These are phyloP conservation scores for Gossypium davidsonii DNA, from an alignment of 441 rosid genomes.

Conservation along the genomic window DNA sequence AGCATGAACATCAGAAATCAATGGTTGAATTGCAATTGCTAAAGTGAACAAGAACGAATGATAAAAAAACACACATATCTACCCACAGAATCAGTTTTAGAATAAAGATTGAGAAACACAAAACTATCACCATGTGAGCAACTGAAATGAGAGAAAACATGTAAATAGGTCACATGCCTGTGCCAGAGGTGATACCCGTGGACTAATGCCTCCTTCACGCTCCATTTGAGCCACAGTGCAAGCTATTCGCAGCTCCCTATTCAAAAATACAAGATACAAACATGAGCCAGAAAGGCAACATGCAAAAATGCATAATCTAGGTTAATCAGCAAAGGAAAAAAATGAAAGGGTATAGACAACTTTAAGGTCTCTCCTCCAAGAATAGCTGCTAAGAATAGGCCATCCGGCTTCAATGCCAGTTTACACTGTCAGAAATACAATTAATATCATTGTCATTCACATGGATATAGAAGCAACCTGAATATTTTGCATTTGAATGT, in stretches of 20 bases:
- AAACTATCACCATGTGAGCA: background rate
- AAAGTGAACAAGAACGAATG: background rate
- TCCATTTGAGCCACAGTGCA: constrained; percentile 99
- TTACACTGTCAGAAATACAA: constrained; percentile 62
- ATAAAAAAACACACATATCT: background rate
- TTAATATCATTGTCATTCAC: constrained; percentile 23
- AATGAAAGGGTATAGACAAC: constrained; percentile 32
- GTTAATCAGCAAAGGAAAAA: constrained; percentile 8
- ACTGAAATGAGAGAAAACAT: background rate
- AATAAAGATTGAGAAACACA: background rate
- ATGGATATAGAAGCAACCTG: constrained; percentile 9
- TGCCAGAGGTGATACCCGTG: constrained; percentile 89
- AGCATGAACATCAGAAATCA: background rate
- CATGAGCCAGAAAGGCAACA: constrained; percentile 3
- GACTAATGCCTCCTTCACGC: constrained; percentile 99
- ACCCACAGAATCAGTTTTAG: background rate
- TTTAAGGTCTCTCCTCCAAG: constrained; percentile 98
- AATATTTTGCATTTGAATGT: background rate
- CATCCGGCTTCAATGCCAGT: constrained; percentile 96
- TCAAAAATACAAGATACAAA: constrained; percentile 13
- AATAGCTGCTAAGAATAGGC: constrained; percentile 95
- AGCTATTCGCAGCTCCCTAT: constrained; percentile 91
- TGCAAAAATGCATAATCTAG: background rate
- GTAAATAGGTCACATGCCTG: constrained; percentile 45
- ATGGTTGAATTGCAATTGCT: background rate